Conservation (phyloP, 192 early-diverging fungal genomes). For the Thamnidium elegans region DNA sequence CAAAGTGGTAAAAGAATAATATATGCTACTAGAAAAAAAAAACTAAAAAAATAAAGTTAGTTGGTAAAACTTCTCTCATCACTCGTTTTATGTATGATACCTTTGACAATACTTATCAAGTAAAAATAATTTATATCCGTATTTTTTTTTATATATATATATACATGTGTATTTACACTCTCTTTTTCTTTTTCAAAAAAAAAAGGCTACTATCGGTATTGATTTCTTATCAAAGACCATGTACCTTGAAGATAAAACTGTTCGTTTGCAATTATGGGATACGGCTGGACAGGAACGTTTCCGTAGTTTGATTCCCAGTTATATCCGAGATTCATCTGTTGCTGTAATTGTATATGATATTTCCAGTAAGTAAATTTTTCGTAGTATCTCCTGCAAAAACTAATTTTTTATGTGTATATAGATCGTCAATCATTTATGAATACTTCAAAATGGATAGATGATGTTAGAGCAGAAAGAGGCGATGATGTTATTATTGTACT, state of each 20-base stretch:
- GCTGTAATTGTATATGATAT: conserved; percentile 98
- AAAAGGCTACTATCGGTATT: conserved; percentile 95
- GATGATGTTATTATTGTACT: conserved; percentile 98
- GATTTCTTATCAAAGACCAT: conserved; percentile 99
- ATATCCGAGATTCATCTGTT: conserved; percentile 97
- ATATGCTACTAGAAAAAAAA: conserved; percentile 1
- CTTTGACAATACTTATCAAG: conserved; percentile 96
- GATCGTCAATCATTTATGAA: conserved; percentile 96
- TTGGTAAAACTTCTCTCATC: conserved; percentile 98
- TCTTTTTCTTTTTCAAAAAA: too few relatives aligned
- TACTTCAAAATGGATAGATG: conserved; percentile 98
- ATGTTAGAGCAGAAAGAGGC: conserved; percentile 97
- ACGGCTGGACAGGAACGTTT: conserved; percentile 99
- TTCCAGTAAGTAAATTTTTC: conserved; percentile 63
- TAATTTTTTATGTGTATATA: conserved; percentile 60
- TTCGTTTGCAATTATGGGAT: conserved; percentile 98
- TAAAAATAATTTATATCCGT: conserved; percentile 11
- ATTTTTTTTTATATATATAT: conserved; percentile 5
- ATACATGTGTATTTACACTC: neutral
- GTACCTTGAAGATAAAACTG: conserved; percentile 98
- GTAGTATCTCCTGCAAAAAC: too few relatives aligned
- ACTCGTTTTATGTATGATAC: conserved; percentile 99
- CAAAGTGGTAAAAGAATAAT: conserved; percentile 79
- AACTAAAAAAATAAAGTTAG: conserved; percentile 42
- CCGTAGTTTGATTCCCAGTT: conserved; percentile 93